These are phyloP conservation scores for Hypericum perforatum DNA, from an alignment of 345 rosid species.

Conservation along the genomic window DNA sequence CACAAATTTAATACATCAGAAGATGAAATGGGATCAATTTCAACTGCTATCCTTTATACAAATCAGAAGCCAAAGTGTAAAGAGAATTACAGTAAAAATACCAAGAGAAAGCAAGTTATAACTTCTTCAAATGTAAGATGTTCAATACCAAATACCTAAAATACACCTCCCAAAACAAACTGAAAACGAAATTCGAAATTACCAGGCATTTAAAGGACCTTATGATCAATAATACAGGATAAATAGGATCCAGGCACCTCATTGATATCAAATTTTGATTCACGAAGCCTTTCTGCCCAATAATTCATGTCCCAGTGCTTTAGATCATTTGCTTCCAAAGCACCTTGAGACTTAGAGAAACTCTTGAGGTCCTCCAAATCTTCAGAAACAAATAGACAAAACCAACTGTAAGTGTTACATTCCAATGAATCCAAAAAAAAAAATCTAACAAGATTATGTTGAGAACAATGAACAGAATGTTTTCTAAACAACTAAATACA, in stretches of 20 bases:
- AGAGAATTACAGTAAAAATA: too few relatives aligned
- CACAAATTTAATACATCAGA: too few relatives aligned
- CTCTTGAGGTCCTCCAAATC: constrained; percentile 73
- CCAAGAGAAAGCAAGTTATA: too few relatives aligned
- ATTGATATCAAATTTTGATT: constrained; percentile 75
- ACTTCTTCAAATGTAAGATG: too few relatives aligned
- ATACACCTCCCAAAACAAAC: too few relatives aligned
- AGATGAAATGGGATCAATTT: too few relatives aligned
- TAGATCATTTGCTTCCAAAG: constrained; percentile 60
- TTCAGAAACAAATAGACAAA: constrained; percentile 14
- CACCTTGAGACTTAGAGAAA: constrained; percentile 66
- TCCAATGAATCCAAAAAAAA: background rate
- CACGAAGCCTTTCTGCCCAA: constrained; percentile 98
- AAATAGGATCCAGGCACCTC: constrained; percentile 39
- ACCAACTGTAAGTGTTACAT: background rate
- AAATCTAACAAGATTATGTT: background rate
- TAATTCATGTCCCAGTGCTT: constrained; percentile 72
- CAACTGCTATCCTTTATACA: too few relatives aligned
- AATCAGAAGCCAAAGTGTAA: too few relatives aligned
- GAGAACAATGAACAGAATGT: background rate
- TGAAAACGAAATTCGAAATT: too few relatives aligned
- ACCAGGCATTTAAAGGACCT: too few relatives aligned
- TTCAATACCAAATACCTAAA: too few relatives aligned
- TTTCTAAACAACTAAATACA: too few relatives aligned
- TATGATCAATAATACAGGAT: background rate